Conservation (phyloP, 192 early-diverging fungal genomes). For the Lobosporangium transversale region DNA sequence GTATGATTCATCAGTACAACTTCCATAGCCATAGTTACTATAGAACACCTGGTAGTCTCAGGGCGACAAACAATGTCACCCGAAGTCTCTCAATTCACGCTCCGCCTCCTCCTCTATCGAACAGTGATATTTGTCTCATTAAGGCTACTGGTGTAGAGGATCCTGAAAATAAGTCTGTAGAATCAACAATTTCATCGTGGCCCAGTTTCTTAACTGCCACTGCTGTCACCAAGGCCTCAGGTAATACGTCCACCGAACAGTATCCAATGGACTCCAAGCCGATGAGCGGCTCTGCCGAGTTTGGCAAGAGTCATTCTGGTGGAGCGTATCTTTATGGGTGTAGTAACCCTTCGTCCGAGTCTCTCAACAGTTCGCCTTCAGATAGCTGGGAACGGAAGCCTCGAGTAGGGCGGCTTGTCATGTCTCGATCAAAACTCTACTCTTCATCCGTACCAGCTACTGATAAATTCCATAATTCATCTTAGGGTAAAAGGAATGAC, state of each 20-base stretch:
- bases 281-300: not conserved
- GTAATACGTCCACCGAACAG: not conserved
- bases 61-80: conserved; percentile 1
- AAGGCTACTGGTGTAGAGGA: no score
- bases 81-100: conserved; percentile 7
- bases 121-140: not conserved
- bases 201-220: conserved; percentile 21
- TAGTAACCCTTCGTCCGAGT: not conserved
- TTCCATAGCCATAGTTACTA: conserved; percentile 34
- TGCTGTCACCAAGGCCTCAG: conserved; percentile 6
- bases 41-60: conserved; percentile 14
- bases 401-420: conserved; percentile 21
- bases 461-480: no score
- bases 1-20: conserved; percentile 46
- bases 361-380: not conserved
- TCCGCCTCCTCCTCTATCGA: not conserved
- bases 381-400: conserved; percentile 2
- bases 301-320: conserved; percentile 7
- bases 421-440: conserved; percentile 32
- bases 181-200: not conserved
- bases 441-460: no score
- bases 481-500: no score
- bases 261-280: not conserved
- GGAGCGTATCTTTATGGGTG: conserved; percentile 13
- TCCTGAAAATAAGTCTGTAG: not conserved